Evolutionary conservation across 2,329 filamentous ascomycete genomes (phyloP), one percentile per base, ranked within the genome.

Genomic region (Talaromyces sp.): DNA sequence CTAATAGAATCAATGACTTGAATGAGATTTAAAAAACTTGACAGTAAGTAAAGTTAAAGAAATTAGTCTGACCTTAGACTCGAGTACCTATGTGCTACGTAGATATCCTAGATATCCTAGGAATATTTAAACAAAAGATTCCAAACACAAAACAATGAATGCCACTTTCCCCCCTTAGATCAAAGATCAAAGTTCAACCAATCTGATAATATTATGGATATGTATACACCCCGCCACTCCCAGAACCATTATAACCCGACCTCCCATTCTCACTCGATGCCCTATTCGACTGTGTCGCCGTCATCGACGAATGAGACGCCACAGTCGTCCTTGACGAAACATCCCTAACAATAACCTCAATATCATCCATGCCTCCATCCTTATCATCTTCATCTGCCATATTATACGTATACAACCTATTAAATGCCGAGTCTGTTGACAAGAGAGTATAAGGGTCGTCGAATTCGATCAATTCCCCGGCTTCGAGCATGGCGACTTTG

Each of bases 391-490:
- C 65, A 11, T 67, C 65, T 4, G 60, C 58, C 60, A 65, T 60
- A 29, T 66, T 73, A 61, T 34, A 68, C 51, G 69, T 73, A 36
- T 77, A 80, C 47, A 77, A 67, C 64, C 71, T 73, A 66, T 72
- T 74, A 59, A 80, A 80, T 36, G 74, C 71, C 27, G 78, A 79
- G 64, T 75, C 71, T 15, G 71, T 72, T 0, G 69, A 69, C 2
- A 80, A 84, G 19, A 77, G 67, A 3, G 68, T 68, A 65, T 75
- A 74, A 0, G 79, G 77, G 51, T 75, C 74, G 13, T 77, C 77
- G 17, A 68, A 75, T 64, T 78, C 77, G 22, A 78, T 69, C 36
- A 79, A 63, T 27, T 70, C 70, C 25, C 77, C 77, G 6, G 70
- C 72, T 13, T 79, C 77, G 11, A 79, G 70, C 31, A 79, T 72